These are phyloP conservation scores for Pezicula carpinea DNA, from an alignment of 2,329 filamentous ascomycete species.

Conservation along the genomic window DNA sequence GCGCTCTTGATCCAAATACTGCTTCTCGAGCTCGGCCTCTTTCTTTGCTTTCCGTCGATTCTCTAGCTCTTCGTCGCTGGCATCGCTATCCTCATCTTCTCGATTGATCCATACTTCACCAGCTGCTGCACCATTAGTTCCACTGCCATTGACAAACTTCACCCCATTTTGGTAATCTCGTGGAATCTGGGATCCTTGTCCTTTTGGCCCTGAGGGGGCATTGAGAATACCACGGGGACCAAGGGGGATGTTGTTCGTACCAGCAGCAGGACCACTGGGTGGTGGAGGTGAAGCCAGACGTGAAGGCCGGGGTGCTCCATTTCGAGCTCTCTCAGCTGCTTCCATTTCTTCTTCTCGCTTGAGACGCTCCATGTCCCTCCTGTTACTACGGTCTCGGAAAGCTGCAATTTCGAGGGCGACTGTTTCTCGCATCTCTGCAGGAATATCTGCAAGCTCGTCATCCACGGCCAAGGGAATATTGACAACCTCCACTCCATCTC, in stretches of 20 bases:
- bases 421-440: constrained; percentile 90
- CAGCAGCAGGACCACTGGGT: constrained; percentile 56
- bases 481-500: constrained; percentile 74
- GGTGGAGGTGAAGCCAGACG: constrained; percentile 63
- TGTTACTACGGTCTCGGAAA: constrained; percentile 87
- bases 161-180: constrained; percentile 73
- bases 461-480: constrained; percentile 85
- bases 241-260: constrained; percentile 71
- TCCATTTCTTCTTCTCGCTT: constrained; percentile 90
- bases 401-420: constrained; percentile 92
- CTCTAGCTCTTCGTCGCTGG: constrained; percentile 82
- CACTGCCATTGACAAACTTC: constrained; percentile 75
- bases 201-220: constrained; percentile 69
- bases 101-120: constrained; percentile 47
- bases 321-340: constrained; percentile 73
- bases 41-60: constrained; percentile 65
- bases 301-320: constrained; percentile 58
- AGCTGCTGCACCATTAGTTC: constrained; percentile 51
- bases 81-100: constrained; percentile 83
- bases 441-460: constrained; percentile 92
- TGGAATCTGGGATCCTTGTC: constrained; percentile 57
- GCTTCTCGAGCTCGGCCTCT: constrained; percentile 71
- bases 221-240: constrained; percentile 69
- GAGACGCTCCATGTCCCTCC: constrained; percentile 81
- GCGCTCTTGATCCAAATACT: constrained; percentile 79